Conservation (phyloP, 1,139 yeast genomes). For the Candida pseudoviswanathii region DNA sequence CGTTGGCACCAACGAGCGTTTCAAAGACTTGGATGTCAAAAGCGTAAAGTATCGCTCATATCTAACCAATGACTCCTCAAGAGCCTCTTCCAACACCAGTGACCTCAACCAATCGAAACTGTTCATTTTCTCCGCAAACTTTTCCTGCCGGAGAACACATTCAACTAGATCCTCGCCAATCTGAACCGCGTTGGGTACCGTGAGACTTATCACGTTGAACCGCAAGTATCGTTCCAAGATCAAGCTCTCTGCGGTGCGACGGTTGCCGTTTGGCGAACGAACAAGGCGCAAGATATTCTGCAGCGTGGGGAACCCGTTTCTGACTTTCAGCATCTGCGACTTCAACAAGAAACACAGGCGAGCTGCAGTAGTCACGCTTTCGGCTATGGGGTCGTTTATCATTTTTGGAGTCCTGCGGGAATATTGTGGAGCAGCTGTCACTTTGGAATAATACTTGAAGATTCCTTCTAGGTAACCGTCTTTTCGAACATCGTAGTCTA, state of each 20-base stretch:
- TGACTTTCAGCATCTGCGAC: not conserved
- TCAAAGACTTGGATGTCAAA: conserved; percentile 13
- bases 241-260: conserved; percentile 11
- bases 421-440: too few species aligned
- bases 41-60: conserved; percentile 24
- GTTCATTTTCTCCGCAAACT: conserved; percentile 33
- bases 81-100: conserved; percentile 20
- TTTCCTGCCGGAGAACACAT: conserved; percentile 32
- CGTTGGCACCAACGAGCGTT: conserved; percentile 32
- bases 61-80: conserved; percentile 24
- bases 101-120: conserved; percentile 31
- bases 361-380: too few species aligned
- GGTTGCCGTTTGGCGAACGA: not conserved
- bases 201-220: conserved; percentile 23
- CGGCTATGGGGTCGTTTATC: too few species aligned
- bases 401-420: too few species aligned
- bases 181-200: conserved; percentile 18
- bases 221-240: conserved; percentile 8
- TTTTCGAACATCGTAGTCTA: conserved; percentile 21
- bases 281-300: not conserved
- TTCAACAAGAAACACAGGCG: too few species aligned
- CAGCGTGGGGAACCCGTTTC: not conserved
- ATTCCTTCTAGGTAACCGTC: conserved; percentile 17
- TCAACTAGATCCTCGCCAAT: conserved; percentile 33
- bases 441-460: conserved; percentile 10